Conservation (phyloP, 306 rosid species). For the Rosa rugosa region DNA sequence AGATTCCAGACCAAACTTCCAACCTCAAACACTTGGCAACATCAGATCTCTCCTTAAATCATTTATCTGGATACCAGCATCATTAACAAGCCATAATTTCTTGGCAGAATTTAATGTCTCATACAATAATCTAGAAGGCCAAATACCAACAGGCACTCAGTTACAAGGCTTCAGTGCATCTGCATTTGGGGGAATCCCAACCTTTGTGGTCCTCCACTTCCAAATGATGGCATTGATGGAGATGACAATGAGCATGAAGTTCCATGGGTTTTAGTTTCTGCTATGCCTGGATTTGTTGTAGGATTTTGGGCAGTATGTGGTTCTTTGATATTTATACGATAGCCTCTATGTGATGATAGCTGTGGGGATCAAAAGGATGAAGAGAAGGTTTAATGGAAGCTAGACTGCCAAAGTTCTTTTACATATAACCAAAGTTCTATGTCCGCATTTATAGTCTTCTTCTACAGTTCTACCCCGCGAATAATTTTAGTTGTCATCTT, state of each 20-base stretch:
- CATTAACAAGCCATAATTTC: neutral
- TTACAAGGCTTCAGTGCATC: neutral
- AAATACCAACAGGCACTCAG: neutral
- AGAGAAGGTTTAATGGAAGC: too few relatives aligned
- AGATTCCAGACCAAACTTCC: neutral
- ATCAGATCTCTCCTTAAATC: neutral
- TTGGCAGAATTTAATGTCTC: neutral
- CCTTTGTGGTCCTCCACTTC: conserved; percentile 8
- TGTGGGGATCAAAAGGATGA: neutral
- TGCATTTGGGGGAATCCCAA: conserved; percentile 8
- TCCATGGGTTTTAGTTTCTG: neutral
- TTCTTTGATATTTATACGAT: neutral
- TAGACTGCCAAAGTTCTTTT: too few relatives aligned
- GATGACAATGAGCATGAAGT: neutral
- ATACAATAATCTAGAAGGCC: neutral
- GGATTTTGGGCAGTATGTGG: conserved; percentile 7
- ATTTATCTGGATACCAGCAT: conserved; percentile 2
- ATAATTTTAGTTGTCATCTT: too few relatives aligned
- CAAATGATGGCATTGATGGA: neutral
- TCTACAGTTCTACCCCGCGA: too few relatives aligned
- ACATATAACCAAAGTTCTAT: too few relatives aligned
- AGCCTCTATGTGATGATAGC: neutral
- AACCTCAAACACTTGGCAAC: neutral
- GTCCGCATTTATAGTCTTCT: too few relatives aligned
- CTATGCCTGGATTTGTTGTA: neutral